Conservation (phyloP, 805 yeast species). For the Schwanniomyces polymorphus region DNA sequence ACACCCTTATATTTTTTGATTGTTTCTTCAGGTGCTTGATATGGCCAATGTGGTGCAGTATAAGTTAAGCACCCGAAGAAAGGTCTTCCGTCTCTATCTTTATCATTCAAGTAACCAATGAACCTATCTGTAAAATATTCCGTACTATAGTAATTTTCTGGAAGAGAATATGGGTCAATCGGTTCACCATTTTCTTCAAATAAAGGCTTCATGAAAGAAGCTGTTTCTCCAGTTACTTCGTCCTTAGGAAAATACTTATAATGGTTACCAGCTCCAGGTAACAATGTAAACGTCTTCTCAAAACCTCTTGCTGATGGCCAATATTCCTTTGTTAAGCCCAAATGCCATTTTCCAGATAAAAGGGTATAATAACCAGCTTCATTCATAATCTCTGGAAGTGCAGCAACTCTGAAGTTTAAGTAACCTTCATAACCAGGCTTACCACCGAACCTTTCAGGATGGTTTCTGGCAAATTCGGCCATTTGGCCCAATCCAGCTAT, state of each 20-base stretch:
- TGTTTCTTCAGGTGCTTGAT: conserved; percentile 54
- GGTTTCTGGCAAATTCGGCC: conserved; percentile 44
- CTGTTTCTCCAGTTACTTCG: conserved; percentile 25
- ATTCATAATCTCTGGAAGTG: conserved; percentile 50
- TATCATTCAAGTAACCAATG: conserved; percentile 32
- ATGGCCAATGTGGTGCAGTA: conserved; percentile 71
- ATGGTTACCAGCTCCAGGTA: conserved; percentile 62
- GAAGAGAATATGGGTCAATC: conserved; percentile 38
- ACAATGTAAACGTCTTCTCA: conserved; percentile 47
- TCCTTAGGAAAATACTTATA: conserved; percentile 43
- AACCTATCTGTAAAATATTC: conserved; percentile 45
- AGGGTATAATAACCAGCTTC: conserved; percentile 52
- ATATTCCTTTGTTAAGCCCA: conserved; percentile 48
- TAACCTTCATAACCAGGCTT: conserved; percentile 60
- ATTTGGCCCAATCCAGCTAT: conserved; percentile 61
- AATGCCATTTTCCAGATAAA: conserved; percentile 62
- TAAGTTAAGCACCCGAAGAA: conserved; percentile 56
- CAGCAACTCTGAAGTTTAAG: conserved; percentile 50
- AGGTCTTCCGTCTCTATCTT: conserved; percentile 43
- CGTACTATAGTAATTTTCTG: conserved; percentile 50
- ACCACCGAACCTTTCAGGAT: conserved; percentile 39
- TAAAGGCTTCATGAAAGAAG: conserved; percentile 37
- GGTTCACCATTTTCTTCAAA: conserved; percentile 38
- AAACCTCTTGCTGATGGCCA: conserved; percentile 54
- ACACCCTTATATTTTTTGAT: conserved; percentile 48